Conservation (phyloP, 257 asterid species). For the Fraxinus cuspidata region DNA sequence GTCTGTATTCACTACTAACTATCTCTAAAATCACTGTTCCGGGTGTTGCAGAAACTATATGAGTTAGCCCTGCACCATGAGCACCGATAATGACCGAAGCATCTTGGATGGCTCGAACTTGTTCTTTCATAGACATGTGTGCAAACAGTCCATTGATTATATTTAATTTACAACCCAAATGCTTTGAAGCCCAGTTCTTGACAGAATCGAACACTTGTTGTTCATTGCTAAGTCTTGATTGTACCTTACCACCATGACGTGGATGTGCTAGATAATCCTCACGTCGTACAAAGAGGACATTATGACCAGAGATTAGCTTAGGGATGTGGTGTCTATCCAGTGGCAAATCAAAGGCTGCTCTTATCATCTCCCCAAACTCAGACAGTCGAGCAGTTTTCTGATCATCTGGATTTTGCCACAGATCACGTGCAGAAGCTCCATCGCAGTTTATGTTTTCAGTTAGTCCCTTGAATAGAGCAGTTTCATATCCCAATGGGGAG, state of each 20-base stretch:
- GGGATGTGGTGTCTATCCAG: constrained; percentile 44
- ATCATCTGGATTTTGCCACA: constrained; percentile 66
- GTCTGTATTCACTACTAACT: constrained; percentile 65
- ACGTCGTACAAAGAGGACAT: constrained; percentile 84
- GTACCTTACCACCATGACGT: constrained; percentile 87
- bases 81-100: constrained; percentile 89
- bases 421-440: constrained; percentile 72
- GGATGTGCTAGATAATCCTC: constrained; percentile 98
- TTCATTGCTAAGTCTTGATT: constrained; percentile 88
- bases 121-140: constrained; percentile 97
- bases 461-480: constrained; percentile 82
- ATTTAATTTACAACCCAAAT: constrained; percentile 51
- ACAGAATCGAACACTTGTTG: constrained; percentile 65
- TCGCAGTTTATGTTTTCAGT: constrained; percentile 56
- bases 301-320: constrained; percentile 45
- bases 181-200: constrained; percentile 59
- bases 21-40: constrained; percentile 71
- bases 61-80: constrained; percentile 99
- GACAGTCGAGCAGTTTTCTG: constrained; percentile 76
- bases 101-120: constrained; percentile 82
- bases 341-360: constrained; percentile 79
- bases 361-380: constrained; percentile 96
- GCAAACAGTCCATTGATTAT: constrained; percentile 81
- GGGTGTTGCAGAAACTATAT: constrained; percentile 69
- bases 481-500: constrained; percentile 91